A percentile compares a stretch with the other conserved stretches of the same genome.
phyloP scores from a whole-genome alignment of 2,329 filamentous ascomycete species.

The Aspergillus neoniger region DNA sequence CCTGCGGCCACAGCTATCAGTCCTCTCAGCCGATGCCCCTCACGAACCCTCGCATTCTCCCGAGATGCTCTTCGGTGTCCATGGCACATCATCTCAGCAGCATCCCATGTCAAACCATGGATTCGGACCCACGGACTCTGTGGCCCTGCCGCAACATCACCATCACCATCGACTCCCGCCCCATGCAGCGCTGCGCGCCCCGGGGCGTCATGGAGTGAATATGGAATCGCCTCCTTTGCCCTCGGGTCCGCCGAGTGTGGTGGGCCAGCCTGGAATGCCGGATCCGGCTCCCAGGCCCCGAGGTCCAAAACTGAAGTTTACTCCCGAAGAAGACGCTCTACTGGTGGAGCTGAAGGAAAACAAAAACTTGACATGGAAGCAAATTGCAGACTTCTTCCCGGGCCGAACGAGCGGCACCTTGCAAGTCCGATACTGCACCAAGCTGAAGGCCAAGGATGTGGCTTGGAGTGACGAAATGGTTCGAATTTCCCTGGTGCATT shows the following conservation, averaged over 20 bases:
- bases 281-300: constrained; percentile 75
- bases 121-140: constrained; percentile 43
- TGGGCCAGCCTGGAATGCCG: constrained; percentile 86
- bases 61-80: constrained; percentile 39
- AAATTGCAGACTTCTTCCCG: constrained; percentile 95
- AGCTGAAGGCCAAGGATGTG: constrained; percentile 89
- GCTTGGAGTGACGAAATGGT: constrained; percentile 94
- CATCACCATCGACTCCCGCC: constrained; percentile 81
- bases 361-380: constrained; percentile 93
- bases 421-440: constrained; percentile 93
- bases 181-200: constrained; percentile 67
- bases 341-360: constrained; percentile 91
- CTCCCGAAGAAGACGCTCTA: constrained; percentile 83
- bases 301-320: constrained; percentile 91
- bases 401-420: constrained; percentile 86
- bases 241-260: constrained; percentile 76
- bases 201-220: constrained; percentile 62
- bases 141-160: constrained; percentile 60
- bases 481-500: constrained; percentile 24
- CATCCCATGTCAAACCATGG: constrained; percentile 32
- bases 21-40: constrained; percentile 35
- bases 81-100: constrained; percentile 34
- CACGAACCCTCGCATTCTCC: constrained; percentile 35
- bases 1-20: constrained; percentile 34
- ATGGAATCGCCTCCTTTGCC: constrained; percentile 44